Percentiles rank a stretch among this genome's conserved stretches.
These are phyloP conservation scores for Cutaneotrichosporon daszewskae DNA, from an alignment of 1,284 basidiomycete genomes.

Conservation along the genomic window DNA sequence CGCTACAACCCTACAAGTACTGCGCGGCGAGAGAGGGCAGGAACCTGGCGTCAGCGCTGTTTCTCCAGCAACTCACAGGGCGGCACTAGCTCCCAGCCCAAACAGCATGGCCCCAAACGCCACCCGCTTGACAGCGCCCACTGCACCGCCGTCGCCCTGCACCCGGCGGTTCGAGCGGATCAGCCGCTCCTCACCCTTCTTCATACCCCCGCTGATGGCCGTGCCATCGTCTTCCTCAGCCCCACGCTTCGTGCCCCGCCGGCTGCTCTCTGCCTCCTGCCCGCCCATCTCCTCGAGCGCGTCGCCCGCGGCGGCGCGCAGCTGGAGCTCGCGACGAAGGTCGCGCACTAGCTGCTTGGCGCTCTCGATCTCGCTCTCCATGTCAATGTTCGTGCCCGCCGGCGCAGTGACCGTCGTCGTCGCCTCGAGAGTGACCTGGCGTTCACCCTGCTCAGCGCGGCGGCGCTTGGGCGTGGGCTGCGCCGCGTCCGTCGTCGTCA, in stretches of 20 bases:
- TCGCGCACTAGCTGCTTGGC: constrained; percentile 45
- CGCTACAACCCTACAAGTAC: constrained; percentile 2
- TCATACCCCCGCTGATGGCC: constrained; percentile 25
- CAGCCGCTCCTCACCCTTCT: constrained; percentile 25
- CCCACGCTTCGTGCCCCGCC: constrained; percentile 37
- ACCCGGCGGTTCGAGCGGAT: constrained; percentile 40
- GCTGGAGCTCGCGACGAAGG: constrained; percentile 37
- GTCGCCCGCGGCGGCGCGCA: constrained; percentile 38
- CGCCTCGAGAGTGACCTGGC: constrained; percentile 38
- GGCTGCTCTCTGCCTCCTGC: constrained; percentile 19
- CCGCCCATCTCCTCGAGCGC: constrained; percentile 37
- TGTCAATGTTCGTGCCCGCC: constrained; percentile 27
- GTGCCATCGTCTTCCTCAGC: constrained; percentile 34
- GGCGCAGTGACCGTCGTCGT: constrained; percentile 43
- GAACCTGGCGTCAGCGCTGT: neutral
- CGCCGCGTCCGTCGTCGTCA: constrained; percentile 18
- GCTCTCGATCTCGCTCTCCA: constrained; percentile 43
- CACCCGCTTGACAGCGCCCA: constrained; percentile 30
- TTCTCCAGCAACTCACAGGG: constrained; percentile 28
- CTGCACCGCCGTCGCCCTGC: constrained; percentile 18
- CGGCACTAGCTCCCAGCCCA: constrained; percentile 41
- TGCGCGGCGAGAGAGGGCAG: constrained; percentile 1
- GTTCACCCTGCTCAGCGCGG: constrained; percentile 5
- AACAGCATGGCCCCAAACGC: constrained; percentile 45
- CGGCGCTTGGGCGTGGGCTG: constrained; percentile 34